Percentiles rank a stretch among this genome's conserved stretches.
Evolutionary conservation across 768 basidiomycete species (phyloP).

Genomic region (Panaeolus papilionaceus): DNA sequence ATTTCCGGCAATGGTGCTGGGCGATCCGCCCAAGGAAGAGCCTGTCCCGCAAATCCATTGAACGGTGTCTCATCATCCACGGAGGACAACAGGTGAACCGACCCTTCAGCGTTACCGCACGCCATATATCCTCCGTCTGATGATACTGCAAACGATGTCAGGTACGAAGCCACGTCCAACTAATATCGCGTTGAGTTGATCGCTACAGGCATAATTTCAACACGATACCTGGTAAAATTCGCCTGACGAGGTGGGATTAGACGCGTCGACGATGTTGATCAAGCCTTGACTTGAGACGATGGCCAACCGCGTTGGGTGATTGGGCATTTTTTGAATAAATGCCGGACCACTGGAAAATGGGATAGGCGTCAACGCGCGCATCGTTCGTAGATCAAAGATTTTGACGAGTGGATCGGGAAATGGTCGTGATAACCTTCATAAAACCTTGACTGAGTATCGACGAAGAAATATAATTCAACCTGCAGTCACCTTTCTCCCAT

Average conservation of each 20-base stretch:
- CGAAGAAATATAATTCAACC: not conserved
- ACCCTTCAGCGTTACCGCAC: conserved; percentile 88
- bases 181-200: conserved; percentile 33
- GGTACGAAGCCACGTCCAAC: conserved; percentile 76
- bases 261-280: conserved; percentile 84
- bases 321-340: conserved; percentile 83
- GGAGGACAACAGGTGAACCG: conserved; percentile 82
- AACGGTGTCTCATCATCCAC: conserved; percentile 75
- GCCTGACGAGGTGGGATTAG: conserved; percentile 66
- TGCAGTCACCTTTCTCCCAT: conserved; percentile 75
- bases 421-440: conserved; percentile 79
- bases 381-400: conserved; percentile 86
- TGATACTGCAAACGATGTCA: conserved; percentile 83
- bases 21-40: conserved; percentile 84
- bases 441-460: conserved; percentile 2
- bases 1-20: conserved; percentile 73
- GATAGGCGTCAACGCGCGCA: conserved; percentile 84
- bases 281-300: conserved; percentile 83
- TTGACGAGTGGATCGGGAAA: conserved; percentile 93
- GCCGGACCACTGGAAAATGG: conserved; percentile 88
- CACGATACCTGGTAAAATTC: conserved; percentile 81
- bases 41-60: conserved; percentile 89
- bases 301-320: conserved; percentile 73
- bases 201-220: not conserved
- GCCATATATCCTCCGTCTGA: conserved; percentile 91